phyloP scores from a whole-genome alignment of 2,329 filamentous ascomycete species.

The Trichoderma sp. region DNA sequence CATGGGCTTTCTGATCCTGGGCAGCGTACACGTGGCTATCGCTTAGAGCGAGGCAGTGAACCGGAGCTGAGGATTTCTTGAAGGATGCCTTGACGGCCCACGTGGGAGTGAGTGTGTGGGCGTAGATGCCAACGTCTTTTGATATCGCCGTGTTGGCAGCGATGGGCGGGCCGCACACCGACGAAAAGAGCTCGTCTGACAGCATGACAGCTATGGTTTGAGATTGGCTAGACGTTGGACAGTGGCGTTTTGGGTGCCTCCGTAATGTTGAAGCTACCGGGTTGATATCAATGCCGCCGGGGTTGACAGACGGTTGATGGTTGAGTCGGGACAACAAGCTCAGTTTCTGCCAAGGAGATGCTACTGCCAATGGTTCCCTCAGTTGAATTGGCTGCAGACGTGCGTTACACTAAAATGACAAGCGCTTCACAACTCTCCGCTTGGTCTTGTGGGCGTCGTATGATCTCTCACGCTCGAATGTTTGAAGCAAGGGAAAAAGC shows the following conservation, averaged over 20 bases:
- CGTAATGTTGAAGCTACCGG: background rate
- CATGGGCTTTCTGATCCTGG: constrained; percentile 85
- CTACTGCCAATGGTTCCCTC: background rate
- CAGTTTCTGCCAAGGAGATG: background rate
- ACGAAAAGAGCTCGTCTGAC: constrained; percentile 61
- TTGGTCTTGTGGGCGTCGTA: background rate
- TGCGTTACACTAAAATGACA: background rate
- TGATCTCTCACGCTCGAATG: background rate
- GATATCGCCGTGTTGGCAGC: constrained; percentile 63
- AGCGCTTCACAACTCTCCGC: background rate
- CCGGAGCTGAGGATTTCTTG: constrained; percentile 87
- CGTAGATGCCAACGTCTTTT: constrained; percentile 84
- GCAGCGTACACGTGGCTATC: constrained; percentile 86
- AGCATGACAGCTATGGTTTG: constrained; percentile 46
- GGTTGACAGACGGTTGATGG: background rate
- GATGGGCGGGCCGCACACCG: constrained; percentile 58
- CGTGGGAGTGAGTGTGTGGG: constrained; percentile 78
- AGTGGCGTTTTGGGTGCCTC: background rate
- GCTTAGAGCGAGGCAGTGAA: constrained; percentile 78
- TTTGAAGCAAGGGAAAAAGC: background rate
- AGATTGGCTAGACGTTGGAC: background rate
- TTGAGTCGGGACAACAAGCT: background rate
- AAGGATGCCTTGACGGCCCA: constrained; percentile 74
- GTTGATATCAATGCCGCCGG: background rate
- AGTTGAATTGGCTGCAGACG: background rate